Base-by-base conservation (phyloP, 495 filamentous ascomycete species). In the Penicillium waksmanii region DNA sequence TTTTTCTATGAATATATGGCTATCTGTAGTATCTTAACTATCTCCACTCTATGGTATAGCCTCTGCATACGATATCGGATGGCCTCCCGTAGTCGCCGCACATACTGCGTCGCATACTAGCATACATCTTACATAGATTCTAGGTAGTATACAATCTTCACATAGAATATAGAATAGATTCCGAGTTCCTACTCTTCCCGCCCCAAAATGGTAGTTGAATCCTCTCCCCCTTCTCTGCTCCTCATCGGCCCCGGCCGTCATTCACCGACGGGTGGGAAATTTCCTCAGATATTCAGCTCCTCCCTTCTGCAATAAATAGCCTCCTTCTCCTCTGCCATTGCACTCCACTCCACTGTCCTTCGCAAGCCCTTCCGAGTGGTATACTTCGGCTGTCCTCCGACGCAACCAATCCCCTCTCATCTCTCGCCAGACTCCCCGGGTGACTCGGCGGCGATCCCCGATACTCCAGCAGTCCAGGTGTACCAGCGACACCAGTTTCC, bases 361-460 rank as follows among this genome's bases (percentile, higher is more conserved):
- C 53, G 51, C 49, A 13, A 51, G 7, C 49, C 49, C 27, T 51
- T 27, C 33, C 51, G 25, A 19, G 27, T 19, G 33, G 27, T 40
- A 36, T 53, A 36, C 27, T 25, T 36, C 51, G 19, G 19, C 31
- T 36, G 21, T 52, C 25, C 36, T 42, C 21, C 42, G 31, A 48
- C 3, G 3, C 51, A 63, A 48, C 53, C 55, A 56, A 62, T 63
- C 63, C 48, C 55, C 40, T 47, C 18, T 19, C 48, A 31, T 19
- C 17, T 25, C 31, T 21, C 51, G 17, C 46, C 8, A 25, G 10
- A 5, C 42, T 44, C 36, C 27, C 27, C 27, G 27, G 27, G 27
- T 31, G 27, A 31, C 27, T 34, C 63, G 65, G 67, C 75, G 75
- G 72, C 66, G 66, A 74, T 70, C 71, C 70, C 75, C 75, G 74